Percentiles rank a stretch among this genome's conserved stretches.
These are phyloP conservation scores for Globisporangium viniferum DNA, from an alignment of 352 stramenopile genomes.

Conservation along the genomic window DNA sequence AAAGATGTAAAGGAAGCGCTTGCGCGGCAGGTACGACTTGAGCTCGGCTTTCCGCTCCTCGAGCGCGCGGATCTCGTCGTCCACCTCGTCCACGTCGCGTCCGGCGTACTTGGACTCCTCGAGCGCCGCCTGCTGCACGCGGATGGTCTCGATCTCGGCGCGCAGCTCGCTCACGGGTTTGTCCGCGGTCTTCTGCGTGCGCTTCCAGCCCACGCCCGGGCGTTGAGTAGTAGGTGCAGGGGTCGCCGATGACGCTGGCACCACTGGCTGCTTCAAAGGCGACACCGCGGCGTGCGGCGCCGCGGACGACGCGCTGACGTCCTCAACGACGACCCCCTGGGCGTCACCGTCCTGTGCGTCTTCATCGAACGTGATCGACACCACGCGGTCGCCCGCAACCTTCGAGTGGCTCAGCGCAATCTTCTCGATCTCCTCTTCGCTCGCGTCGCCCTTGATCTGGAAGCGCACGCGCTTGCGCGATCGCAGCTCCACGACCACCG, in stretches of 20 bases:
- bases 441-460: slow-evolving; percentile 49
- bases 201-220: slow-evolving; percentile 52
- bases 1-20: slow-evolving; percentile 81
- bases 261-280: neutral
- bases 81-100: slow-evolving; percentile 75
- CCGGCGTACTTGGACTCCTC: slow-evolving; percentile 72
- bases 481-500: slow-evolving; percentile 51
- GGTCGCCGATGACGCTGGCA: slow-evolving; percentile 21
- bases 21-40: slow-evolving; percentile 66
- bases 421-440: slow-evolving; percentile 62
- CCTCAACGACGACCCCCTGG: slow-evolving; percentile 21
- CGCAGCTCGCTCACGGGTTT: slow-evolving; percentile 30
- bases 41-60: slow-evolving; percentile 67
- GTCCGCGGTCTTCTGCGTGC: slow-evolving; percentile 24
- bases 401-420: slow-evolving; percentile 47
- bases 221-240: slow-evolving; percentile 21
- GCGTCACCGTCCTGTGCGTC: slow-evolving; percentile 25
- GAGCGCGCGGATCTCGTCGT: slow-evolving; percentile 70
- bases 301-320: slow-evolving; percentile 6
- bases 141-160: slow-evolving; percentile 57
- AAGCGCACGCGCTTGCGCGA: slow-evolving; percentile 58
- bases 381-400: slow-evolving; percentile 40
- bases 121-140: slow-evolving; percentile 51
- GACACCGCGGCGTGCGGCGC: slow-evolving; percentile 24
- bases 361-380: slow-evolving; percentile 64